These are phyloP conservation scores for Solanum microdontum DNA, from an alignment of 257 asterid species.

Conservation along the genomic window DNA sequence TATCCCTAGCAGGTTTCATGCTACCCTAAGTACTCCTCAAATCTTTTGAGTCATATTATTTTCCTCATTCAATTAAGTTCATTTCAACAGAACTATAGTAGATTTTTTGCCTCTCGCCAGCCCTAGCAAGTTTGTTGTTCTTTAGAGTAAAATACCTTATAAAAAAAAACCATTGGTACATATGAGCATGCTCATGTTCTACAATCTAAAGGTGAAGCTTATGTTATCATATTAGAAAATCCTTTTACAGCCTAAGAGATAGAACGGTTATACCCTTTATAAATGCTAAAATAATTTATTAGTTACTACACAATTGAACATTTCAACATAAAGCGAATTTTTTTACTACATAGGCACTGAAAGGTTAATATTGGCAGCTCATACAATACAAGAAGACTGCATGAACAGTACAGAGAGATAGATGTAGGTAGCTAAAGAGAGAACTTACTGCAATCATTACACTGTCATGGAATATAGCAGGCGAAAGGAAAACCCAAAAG, in stretches of 20 bases:
- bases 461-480: constrained; percentile 87
- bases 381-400: neutral
- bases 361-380: neutral
- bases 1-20: neutral
- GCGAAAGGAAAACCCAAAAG: constrained; percentile 97
- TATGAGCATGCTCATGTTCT: neutral
- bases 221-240: neutral
- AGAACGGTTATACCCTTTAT: neutral
- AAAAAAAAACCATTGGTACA: neutral
- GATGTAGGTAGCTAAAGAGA: neutral
- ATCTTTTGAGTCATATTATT: neutral
- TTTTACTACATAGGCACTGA: neutral
- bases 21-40: neutral
- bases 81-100: neutral
- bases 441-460: constrained; percentile 92
- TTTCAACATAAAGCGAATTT: neutral
- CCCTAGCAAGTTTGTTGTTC: neutral
- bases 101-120: neutral
- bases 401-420: neutral
- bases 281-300: neutral
- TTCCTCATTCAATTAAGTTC: neutral
- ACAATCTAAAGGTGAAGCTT: neutral
- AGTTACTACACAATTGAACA: neutral
- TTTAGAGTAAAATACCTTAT: neutral
- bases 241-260: neutral